Percentiles rank a stretch among this genome's conserved stretches.
Conservation (phyloP, 2,329 filamentous ascomycete genomes). For the Cercospora sesami region DNA sequence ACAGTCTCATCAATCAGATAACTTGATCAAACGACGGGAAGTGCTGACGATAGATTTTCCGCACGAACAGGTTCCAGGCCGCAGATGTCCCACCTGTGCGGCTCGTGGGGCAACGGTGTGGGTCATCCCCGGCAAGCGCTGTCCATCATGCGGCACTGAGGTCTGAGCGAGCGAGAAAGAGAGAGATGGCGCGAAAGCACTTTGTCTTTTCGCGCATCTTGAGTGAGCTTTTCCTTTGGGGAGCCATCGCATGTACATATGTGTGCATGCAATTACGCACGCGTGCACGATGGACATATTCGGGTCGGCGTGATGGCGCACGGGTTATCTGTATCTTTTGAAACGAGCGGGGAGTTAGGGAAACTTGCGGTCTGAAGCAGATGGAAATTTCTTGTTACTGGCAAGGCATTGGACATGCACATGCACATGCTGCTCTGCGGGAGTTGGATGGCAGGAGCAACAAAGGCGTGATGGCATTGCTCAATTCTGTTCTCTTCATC, state of each 20-base stretch:
- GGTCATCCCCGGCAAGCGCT: constrained; percentile 41
- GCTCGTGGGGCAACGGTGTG: constrained; percentile 36
- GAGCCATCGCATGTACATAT: neutral
- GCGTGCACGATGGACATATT: neutral
- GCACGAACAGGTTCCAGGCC: constrained; percentile 36
- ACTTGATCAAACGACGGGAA: neutral
- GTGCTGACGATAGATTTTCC: constrained; percentile 11
- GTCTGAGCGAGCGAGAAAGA: constrained; percentile 21
- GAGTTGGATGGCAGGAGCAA: neutral
- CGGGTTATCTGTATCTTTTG: neutral
- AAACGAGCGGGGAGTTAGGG: neutral
- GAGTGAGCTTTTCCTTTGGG: neutral
- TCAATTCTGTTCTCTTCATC: neutral
- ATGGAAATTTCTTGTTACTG: neutral
- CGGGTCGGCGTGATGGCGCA: neutral
- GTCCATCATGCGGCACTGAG: constrained; percentile 38
- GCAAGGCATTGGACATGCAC: neutral
- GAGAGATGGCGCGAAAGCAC: neutral
- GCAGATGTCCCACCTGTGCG: constrained; percentile 36
- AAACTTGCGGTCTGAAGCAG: neutral
- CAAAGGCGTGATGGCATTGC: neutral
- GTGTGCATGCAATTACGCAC: neutral
- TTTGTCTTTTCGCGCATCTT: neutral
- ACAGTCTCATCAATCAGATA: neutral
- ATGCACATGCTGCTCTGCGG: neutral